Evolutionary conservation across 768 basidiomycete species (phyloP).

Genomic region (Rhizopogon vesiculosus): DNA sequence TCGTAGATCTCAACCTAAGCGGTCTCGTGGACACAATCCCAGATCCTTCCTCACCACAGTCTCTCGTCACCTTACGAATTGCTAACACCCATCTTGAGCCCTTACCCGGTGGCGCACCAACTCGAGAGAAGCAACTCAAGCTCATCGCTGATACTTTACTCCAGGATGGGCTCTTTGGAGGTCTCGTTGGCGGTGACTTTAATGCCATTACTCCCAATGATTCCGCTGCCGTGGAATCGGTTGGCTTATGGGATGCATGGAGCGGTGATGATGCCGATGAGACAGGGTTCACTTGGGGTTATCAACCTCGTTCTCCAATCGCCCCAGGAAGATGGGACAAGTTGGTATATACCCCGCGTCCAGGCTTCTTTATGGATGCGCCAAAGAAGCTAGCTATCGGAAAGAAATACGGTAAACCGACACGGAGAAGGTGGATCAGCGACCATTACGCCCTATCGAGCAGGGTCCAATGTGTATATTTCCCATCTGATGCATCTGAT

Average conservation of each 20-base stretch:
- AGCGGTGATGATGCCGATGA: slow-evolving; percentile 32
- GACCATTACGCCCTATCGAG: slow-evolving; percentile 56
- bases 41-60: slow-evolving; percentile 20
- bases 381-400: slow-evolving; percentile 50
- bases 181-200: slow-evolving; percentile 61
- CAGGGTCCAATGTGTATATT: slow-evolving; percentile 15
- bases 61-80: slow-evolving; percentile 39
- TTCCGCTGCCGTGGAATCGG: slow-evolving; percentile 29
- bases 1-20: slow-evolving; percentile 42
- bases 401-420: slow-evolving; percentile 31
- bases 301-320: slow-evolving; percentile 39
- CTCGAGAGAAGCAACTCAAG: slow-evolving; percentile 38
- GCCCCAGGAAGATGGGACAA: slow-evolving; percentile 55
- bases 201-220: slow-evolving; percentile 48
- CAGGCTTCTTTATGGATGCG: slow-evolving; percentile 41
- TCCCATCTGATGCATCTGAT: background rate
- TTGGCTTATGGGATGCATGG: slow-evolving; percentile 55
- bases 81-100: slow-evolving; percentile 70
- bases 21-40: background rate
- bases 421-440: slow-evolving; percentile 38
- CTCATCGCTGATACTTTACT: slow-evolving; percentile 41
- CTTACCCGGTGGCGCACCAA: slow-evolving; percentile 35
- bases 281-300: slow-evolving; percentile 57
- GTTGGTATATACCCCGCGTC: slow-evolving; percentile 44
- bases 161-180: slow-evolving; percentile 38